Conservation (phyloP, 192 early-diverging fungal genomes). For the Ambispora gerdemannii region DNA sequence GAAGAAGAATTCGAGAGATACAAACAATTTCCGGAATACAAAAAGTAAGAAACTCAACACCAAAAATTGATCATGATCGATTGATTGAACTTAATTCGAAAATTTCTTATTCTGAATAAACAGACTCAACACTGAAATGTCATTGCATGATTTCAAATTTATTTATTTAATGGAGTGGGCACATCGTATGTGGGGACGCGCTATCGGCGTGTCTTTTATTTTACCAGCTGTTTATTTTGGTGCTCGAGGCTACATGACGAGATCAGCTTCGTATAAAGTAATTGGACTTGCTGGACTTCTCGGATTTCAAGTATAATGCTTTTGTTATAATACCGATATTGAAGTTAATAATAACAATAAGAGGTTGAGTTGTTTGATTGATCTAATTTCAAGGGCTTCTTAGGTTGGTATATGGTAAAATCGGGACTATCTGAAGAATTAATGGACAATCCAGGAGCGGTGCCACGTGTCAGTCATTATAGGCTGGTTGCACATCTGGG, state of each 20-base stretch:
- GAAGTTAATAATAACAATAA: no score
- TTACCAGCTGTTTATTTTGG: slow-evolving; percentile 88
- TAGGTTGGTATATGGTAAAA: slow-evolving; percentile 99
- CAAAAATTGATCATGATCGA: no score
- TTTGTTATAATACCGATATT: background rate
- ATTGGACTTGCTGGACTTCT: slow-evolving; percentile 62
- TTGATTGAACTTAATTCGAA: no score
- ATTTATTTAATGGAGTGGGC: slow-evolving; percentile 99
- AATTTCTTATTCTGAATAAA: no score
- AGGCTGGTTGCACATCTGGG: slow-evolving; percentile 88
- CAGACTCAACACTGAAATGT: slow-evolving; percentile 86
- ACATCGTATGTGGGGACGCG: slow-evolving; percentile 91
- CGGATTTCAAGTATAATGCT: slow-evolving; percentile 59
- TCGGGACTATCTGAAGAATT: slow-evolving; percentile 84
- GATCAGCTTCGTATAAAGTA: slow-evolving; percentile 55
- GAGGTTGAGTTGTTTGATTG: no score
- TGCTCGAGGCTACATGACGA: slow-evolving; percentile 72
- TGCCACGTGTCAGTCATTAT: slow-evolving; percentile 93
- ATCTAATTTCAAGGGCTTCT: slow-evolving; percentile 62
- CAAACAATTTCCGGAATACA: slow-evolving; percentile 97
- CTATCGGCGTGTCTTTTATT: slow-evolving; percentile 85
- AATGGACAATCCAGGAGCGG: slow-evolving; percentile 68
- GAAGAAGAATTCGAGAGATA: slow-evolving; percentile 95
- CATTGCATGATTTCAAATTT: slow-evolving; percentile 88
- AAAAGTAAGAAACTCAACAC: slow-evolving; percentile 57